Conservation (phyloP, 805 yeast species). For the Saturnispora diversa region DNA sequence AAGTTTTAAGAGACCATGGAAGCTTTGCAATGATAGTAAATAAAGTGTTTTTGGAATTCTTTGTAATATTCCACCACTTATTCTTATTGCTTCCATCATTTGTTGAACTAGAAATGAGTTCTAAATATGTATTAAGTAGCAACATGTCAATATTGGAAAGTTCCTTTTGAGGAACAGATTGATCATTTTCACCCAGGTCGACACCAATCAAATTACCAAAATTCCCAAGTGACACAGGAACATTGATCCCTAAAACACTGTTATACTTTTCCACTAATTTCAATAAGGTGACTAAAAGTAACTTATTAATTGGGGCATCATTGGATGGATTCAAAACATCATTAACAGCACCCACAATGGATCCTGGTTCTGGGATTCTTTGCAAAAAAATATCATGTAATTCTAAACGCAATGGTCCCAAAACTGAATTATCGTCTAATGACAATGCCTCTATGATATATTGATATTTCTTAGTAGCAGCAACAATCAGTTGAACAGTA, state of each 20-base stretch:
- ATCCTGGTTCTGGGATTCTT: slow-evolving; percentile 45
- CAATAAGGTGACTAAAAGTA: slow-evolving; percentile 42
- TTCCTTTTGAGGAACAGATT: slow-evolving; percentile 10
- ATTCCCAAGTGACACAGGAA: slow-evolving; percentile 17
- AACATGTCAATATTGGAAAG: slow-evolving; percentile 49
- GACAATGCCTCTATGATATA: slow-evolving; percentile 26
- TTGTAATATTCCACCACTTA: slow-evolving; percentile 69
- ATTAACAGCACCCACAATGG: slow-evolving; percentile 35
- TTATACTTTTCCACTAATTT: slow-evolving; percentile 29
- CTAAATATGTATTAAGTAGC: slow-evolving; percentile 51
- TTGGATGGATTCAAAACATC: slow-evolving; percentile 29
- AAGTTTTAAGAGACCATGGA: slow-evolving; percentile 23
- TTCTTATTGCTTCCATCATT: slow-evolving; percentile 23
- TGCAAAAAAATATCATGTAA: slow-evolving; percentile 19
- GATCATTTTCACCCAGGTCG: slow-evolving; percentile 24
- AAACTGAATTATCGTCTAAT: slow-evolving; percentile 14
- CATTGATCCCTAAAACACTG: slow-evolving; percentile 16
- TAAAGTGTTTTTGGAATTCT: slow-evolving; percentile 43
- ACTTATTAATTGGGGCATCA: slow-evolving; percentile 32
- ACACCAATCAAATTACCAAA: slow-evolving; percentile 14
- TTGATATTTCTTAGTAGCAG: slow-evolving; percentile 47
- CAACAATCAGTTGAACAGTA: slow-evolving; percentile 50
- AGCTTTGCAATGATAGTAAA: slow-evolving; percentile 60
- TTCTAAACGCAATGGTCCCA: slow-evolving; percentile 16
- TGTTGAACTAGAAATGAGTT: slow-evolving; percentile 41